Base-by-base conservation (phyloP, 1,284 basidiomycete genomes). In the Stereum hirsutum region DNA sequence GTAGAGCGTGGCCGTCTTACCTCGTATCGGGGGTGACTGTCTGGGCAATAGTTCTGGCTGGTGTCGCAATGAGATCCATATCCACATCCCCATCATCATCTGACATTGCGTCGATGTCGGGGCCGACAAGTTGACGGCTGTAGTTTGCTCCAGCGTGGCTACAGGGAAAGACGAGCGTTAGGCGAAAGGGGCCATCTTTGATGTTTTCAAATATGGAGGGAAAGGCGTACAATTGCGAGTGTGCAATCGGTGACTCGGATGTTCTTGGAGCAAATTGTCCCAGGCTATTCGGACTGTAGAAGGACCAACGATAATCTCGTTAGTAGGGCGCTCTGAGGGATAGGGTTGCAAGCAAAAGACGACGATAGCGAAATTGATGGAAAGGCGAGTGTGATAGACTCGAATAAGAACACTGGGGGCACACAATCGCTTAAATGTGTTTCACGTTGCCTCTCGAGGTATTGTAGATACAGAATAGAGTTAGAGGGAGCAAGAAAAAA, bases 11-110 rank as follows among this genome's bases (percentile, higher is more conserved):
- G 30, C 30, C 6, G 14, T 30, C 6, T 17, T 33, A 70, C 68
- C 68, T 72, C n/a, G 69, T 58, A 43, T 72, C 72, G 7, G 70
- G 70, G 1, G 81, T 84, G 46, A 77, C 64, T 45, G 73, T 74
- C 48, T 50, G 49, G 30, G 4, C 7, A 31, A 8, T 30, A 8
- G 28, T n/a, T 8, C 10, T 8, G 10, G 28, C 28, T 30, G 28
- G 28, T 30, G 28, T 30, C n/a, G 28, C 28, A n/a, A n/a, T 30
- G n/a, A 8, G 28, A 8, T 8, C 10, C 28, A 8, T 30, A 30
- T 30, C 10, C 28, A n/a, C 28, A 30, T 30, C 28, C 28, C 28
- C n/a, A n/a, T n/a, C n/a, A n/a, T n/a, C n/a, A n/a, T n/a, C n/a
- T n/a, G n/a, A n/a, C n/a, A n/a, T n/a, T n/a, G n/a, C n/a, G n/a